phyloP scores from a whole-genome alignment of 805 yeast genomes.

The Huiozyma naganishii region DNA sequence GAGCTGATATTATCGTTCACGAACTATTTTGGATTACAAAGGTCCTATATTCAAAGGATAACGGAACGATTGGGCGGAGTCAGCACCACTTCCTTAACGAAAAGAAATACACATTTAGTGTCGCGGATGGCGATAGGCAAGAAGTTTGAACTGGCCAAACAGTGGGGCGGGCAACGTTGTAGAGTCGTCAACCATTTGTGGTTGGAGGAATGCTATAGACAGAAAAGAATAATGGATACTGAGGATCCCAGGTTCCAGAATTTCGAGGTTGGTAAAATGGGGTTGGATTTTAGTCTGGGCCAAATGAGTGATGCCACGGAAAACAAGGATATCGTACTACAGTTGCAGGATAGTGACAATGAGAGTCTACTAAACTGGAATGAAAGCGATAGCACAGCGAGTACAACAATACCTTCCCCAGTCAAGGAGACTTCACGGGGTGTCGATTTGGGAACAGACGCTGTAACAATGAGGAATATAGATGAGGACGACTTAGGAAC shows the following conservation, averaged over 20 bases:
- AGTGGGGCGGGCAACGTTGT: conserved; percentile 38
- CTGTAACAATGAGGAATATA: too few relatives aligned
- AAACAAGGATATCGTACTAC: background rate
- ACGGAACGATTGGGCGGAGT: conserved; percentile 63
- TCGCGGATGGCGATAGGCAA: conserved; percentile 59
- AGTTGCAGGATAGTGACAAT: background rate
- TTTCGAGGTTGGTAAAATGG: conserved; percentile 8
- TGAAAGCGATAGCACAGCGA: background rate
- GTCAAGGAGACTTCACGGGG: too few relatives aligned
- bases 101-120: conserved; percentile 60
- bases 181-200: conserved; percentile 69
- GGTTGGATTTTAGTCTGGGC: conserved; percentile 8
- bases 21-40: conserved; percentile 76
- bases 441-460: too few relatives aligned
- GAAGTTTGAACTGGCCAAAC: conserved; percentile 62
- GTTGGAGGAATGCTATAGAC: conserved; percentile 68
- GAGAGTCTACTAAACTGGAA: background rate
- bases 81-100: conserved; percentile 55
- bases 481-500: too few relatives aligned
- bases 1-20: conserved; percentile 56
- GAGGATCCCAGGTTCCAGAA: background rate
- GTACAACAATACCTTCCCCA: too few relatives aligned
- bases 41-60: conserved; percentile 57
- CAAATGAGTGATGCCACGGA: conserved; percentile 3
- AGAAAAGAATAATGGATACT: conserved; percentile 7